Percentiles rank a stretch among this genome's conserved stretches.
Evolutionary conservation across 148 eudicot species (phyloP).

Genomic region (Rheum nobile): DNA sequence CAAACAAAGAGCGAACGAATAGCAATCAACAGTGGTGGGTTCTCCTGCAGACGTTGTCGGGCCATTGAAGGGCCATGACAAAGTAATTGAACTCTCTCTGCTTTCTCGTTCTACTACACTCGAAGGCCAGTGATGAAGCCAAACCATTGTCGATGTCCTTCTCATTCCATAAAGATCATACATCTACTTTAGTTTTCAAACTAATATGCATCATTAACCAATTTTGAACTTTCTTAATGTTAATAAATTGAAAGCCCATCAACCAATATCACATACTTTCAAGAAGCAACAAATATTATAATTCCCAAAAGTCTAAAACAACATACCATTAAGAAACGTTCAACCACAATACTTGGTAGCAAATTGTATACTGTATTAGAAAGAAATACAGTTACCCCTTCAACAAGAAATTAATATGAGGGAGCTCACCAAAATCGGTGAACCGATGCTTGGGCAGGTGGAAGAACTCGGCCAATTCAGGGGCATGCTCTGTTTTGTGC

Average conservation of each 20-base stretch:
- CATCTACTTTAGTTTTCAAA: background rate
- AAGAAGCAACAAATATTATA: background rate
- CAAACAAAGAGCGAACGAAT: too few species aligned
- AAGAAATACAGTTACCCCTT: background rate
- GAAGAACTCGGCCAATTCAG: conserved; percentile 86
- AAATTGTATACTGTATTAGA: background rate
- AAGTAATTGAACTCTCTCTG: too few species aligned
- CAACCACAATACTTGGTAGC: background rate
- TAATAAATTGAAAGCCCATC: background rate
- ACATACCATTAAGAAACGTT: background rate
- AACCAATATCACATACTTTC: background rate
- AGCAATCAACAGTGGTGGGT: too few species aligned
- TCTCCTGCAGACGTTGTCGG: too few species aligned
- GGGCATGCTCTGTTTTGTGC: conserved; percentile 63
- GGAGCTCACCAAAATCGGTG: conserved; percentile 58
- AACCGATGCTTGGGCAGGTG: conserved; percentile 66
- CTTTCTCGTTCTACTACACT: too few species aligned
- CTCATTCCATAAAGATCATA: background rate
- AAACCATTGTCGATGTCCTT: too few species aligned
- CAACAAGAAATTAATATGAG: background rate
- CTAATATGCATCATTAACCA: background rate
- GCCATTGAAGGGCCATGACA: too few species aligned
- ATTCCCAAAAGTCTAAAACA: background rate
- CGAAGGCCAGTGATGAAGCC: too few species aligned
- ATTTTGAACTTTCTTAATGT: background rate